Conservation (phyloP, 139 green algal species). For the Spirogloea muscicola region DNA sequence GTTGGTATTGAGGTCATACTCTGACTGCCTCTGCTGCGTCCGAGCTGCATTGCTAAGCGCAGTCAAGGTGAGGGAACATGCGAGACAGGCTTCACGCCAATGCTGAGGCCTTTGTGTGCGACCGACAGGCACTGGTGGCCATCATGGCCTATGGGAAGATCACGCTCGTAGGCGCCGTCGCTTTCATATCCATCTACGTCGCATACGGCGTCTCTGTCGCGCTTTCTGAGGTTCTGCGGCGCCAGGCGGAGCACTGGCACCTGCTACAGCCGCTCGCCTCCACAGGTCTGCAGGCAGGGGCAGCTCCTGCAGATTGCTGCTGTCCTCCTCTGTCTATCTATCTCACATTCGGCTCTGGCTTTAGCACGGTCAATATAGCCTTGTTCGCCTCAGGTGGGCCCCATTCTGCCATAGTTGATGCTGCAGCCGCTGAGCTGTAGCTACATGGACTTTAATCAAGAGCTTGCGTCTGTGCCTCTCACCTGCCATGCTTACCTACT, state of each 20-base stretch:
- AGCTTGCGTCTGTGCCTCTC: too few relatives aligned
- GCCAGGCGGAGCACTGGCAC: neutral
- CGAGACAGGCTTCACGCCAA: too few relatives aligned
- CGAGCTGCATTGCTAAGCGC: too few relatives aligned
- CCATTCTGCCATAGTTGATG: neutral
- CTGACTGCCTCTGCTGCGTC: too few relatives aligned
- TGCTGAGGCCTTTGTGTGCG: too few relatives aligned
- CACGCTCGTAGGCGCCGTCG: constrained; percentile 7
- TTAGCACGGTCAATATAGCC: neutral
- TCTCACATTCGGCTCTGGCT: neutral
- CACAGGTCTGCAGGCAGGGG: neutral
- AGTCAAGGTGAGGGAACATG: too few relatives aligned
- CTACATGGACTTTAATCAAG: too few relatives aligned
- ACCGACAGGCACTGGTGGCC: constrained; percentile 32
- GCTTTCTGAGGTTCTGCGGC: neutral
- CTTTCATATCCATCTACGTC: constrained; percentile 45
- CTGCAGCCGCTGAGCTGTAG: too few relatives aligned
- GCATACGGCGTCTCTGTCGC: constrained; percentile 31
- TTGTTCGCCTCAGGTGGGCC: neutral
- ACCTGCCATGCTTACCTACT: neutral
- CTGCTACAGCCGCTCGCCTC: neutral
- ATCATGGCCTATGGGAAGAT: constrained; percentile 30
- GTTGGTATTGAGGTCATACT: too few relatives aligned
- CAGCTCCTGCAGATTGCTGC: neutral
- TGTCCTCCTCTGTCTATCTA: neutral